phyloP scores from a whole-genome alignment of 768 basidiomycete genomes.

The Sarcodon sp. region DNA sequence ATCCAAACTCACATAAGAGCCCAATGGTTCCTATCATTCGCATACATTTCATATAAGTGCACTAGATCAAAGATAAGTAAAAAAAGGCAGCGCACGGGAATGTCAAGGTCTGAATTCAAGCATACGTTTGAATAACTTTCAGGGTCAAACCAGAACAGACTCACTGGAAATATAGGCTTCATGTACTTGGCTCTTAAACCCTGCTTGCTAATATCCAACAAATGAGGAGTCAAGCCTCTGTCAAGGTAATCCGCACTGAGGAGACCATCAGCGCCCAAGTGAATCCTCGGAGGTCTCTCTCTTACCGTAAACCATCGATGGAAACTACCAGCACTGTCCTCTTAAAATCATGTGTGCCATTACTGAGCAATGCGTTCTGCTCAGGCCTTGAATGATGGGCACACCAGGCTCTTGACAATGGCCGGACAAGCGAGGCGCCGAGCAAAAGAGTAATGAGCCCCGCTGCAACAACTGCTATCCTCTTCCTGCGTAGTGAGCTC shows the following conservation, averaged over 20 bases:
- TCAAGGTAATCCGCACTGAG: slow-evolving; percentile 78
- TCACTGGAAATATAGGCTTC: slow-evolving; percentile 77
- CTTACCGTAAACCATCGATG: slow-evolving; percentile 73
- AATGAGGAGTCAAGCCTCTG: slow-evolving; percentile 72
- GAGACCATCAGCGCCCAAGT: background rate
- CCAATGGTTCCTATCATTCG: slow-evolving; percentile 73
- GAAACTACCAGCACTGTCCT: slow-evolving; percentile 76
- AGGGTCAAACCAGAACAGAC: slow-evolving; percentile 11
- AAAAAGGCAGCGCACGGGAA: slow-evolving; percentile 58
- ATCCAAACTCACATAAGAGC: slow-evolving; percentile 47
- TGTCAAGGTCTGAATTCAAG: slow-evolving; percentile 52
- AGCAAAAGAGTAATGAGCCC: slow-evolving; percentile 2
- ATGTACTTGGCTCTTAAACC: slow-evolving; percentile 84
- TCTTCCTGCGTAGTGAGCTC: background rate
- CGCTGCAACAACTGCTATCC: background rate
- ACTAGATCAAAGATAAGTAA: background rate
- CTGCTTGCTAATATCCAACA: slow-evolving; percentile 67
- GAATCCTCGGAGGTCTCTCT: slow-evolving; percentile 5
- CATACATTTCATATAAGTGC: background rate
- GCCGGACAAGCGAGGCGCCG: background rate
- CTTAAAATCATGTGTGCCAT: slow-evolving; percentile 77
- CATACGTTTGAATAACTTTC: background rate
- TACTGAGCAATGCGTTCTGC: slow-evolving; percentile 38
- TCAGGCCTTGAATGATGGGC: slow-evolving; percentile 18
- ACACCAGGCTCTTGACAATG: background rate